Conservation (phyloP, 768 basidiomycete genomes). For the Pisolithus orientalis region DNA sequence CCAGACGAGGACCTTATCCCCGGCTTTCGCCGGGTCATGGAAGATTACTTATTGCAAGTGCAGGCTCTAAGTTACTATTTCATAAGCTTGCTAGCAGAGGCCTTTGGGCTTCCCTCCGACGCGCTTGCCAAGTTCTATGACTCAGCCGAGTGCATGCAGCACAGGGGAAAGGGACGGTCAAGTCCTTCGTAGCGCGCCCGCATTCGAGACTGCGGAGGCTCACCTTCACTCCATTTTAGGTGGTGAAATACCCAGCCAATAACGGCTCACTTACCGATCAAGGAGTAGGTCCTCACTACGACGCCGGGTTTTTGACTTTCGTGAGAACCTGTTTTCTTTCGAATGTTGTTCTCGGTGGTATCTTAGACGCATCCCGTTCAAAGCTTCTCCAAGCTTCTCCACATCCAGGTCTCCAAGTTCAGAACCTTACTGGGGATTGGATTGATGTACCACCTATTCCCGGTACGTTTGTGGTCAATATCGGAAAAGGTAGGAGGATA, state of each 20-base stretch:
- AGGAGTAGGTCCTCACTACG: conserved; percentile 83
- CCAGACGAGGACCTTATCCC: conserved; percentile 66
- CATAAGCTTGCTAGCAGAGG: conserved; percentile 57
- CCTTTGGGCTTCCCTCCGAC: conserved; percentile 57
- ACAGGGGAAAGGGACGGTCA: conserved; percentile 50
- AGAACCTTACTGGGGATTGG: conserved; percentile 76
- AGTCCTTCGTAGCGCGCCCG: background rate
- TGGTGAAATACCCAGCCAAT: conserved; percentile 70
- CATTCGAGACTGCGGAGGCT: background rate
- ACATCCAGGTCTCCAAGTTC: conserved; percentile 76
- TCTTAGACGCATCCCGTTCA: background rate
- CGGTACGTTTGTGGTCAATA: conserved; percentile 76
- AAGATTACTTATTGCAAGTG: conserved; percentile 56
- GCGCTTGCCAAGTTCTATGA: conserved; percentile 65
- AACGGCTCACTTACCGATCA: conserved; percentile 45
- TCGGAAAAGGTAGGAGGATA: conserved; percentile 56
- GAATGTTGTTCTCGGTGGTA: background rate
- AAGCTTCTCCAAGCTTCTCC: conserved; percentile 76
- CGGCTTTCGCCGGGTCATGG: conserved; percentile 55
- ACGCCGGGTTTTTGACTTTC: conserved; percentile 77
- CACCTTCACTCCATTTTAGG: conserved; percentile 11
- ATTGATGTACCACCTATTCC: conserved; percentile 76
- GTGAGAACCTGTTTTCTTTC: conserved; percentile 32
- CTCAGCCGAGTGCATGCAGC: conserved; percentile 55
- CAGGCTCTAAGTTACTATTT: conserved; percentile 57